Percentiles rank a stretch among this genome's conserved stretches.
phyloP scores from a whole-genome alignment of 768 basidiomycete species.

The Leccinum rimulosum region DNA sequence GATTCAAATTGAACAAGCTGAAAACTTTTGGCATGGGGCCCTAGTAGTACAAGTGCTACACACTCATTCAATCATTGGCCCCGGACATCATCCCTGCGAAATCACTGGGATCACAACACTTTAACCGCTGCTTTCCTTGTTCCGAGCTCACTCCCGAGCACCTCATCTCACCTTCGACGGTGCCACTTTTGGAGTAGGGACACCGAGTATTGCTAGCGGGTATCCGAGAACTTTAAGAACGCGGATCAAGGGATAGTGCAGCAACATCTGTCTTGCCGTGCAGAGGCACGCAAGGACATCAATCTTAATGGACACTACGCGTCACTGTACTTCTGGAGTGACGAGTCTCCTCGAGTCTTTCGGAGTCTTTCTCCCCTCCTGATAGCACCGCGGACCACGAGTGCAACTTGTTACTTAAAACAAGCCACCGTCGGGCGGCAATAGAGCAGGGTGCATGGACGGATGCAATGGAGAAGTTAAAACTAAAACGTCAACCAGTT shows the following conservation, averaged over 20 bases:
- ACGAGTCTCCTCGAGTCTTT: background rate
- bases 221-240: slow-evolving; percentile 14
- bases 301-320: background rate
- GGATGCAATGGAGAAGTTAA: background rate
- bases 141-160: slow-evolving; percentile 24
- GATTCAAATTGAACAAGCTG: background rate
- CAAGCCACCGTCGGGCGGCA: background rate
- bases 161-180: slow-evolving; percentile 17
- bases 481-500: background rate
- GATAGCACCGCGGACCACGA: background rate
- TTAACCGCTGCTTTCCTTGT: background rate
- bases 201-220: slow-evolving; percentile 22
- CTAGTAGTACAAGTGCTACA: background rate
- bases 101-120: background rate
- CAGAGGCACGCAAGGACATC: background rate
- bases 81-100: background rate
- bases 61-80: background rate
- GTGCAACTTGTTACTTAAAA: background rate
- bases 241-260: slow-evolving; percentile 22
- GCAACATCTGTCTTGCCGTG: slow-evolving; percentile 4
- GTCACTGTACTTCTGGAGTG: background rate
- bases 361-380: background rate
- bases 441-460: background rate
- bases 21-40: background rate
- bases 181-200: slow-evolving; percentile 11